phyloP scores from a whole-genome alignment of 257 asterid species.

The Solanum pennellii region DNA sequence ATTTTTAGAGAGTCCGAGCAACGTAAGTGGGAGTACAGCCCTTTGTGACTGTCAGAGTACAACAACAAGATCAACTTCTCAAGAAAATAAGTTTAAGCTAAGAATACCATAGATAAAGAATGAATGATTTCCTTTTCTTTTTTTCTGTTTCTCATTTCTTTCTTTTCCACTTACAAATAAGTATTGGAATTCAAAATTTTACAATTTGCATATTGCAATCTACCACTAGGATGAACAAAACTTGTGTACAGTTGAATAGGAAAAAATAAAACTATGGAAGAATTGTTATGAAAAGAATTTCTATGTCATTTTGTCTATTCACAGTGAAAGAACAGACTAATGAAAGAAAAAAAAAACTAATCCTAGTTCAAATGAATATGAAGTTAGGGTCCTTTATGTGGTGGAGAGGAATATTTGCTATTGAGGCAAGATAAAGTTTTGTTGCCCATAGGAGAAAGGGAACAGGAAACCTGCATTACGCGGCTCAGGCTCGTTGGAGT shows the following conservation, averaged over 20 bases:
- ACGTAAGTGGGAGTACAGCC: not conserved
- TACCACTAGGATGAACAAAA: constrained; percentile 25
- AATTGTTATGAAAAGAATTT: constrained; percentile 19
- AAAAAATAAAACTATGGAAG: constrained; percentile 1
- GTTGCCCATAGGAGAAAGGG: constrained; percentile 5
- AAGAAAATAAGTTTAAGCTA: not conserved
- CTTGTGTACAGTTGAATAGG: constrained; percentile 19
- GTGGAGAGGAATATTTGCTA: constrained; percentile 22
- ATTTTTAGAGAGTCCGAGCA: not conserved
- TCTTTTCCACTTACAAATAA: constrained; percentile 1
- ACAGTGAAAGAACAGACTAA: constrained; percentile 24
- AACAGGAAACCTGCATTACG: constrained; percentile 1
- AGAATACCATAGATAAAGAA: not conserved
- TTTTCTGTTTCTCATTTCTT: not conserved
- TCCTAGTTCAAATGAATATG: not conserved
- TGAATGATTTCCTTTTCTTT: not conserved
- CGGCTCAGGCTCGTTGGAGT: constrained; percentile 25
- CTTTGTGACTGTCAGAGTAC: not conserved
- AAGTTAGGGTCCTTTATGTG: constrained; percentile 9
- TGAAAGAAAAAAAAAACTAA: constrained; percentile 12
- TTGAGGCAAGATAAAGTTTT: constrained; percentile 18
- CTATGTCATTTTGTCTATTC: constrained; percentile 38
- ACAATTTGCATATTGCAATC: constrained; percentile 19
- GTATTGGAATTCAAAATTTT: constrained; percentile 16
- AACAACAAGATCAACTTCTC: not conserved